Conservation (phyloP, 257 asterid species). For the Rauvolfia tetraphylla region DNA sequence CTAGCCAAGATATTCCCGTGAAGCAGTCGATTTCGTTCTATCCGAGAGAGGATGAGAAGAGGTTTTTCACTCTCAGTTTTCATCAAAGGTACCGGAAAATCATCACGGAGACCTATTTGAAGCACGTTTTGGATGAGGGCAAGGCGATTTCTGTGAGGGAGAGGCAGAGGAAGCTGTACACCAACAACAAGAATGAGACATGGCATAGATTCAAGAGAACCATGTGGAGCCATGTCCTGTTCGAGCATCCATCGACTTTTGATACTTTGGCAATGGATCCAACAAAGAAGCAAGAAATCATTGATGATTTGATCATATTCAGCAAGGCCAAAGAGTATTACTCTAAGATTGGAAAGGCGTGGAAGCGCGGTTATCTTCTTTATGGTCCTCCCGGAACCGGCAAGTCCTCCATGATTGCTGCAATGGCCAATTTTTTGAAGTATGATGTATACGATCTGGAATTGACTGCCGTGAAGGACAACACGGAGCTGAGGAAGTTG, state of each 20-base stretch:
- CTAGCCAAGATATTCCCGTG: conserved; percentile 11
- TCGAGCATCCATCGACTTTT: conserved; percentile 47
- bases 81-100: too few relatives aligned
- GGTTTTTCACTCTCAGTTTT: conserved; percentile 1
- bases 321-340: not conserved
- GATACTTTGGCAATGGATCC: conserved; percentile 48
- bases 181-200: conserved; percentile 32
- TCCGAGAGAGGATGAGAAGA: conserved; percentile 12
- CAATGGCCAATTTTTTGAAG: conserved; percentile 20
- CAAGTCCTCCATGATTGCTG: conserved; percentile 22
- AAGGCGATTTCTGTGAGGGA: conserved; percentile 40
- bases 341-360: not conserved
- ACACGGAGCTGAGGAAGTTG: conserved; percentile 13
- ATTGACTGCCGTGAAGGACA: conserved; percentile 17
- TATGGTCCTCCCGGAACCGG: conserved; percentile 9
- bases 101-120: too few relatives aligned
- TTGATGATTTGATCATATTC: conserved; percentile 1
- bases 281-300: too few relatives aligned
- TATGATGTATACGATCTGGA: conserved; percentile 22
- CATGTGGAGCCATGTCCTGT: conserved; percentile 46
- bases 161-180: conserved; percentile 44
- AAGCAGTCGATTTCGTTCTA: conserved; percentile 15
- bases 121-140: conserved; percentile 45
- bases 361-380: not conserved
- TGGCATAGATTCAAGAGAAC: conserved; percentile 25